Percentiles rank a stretch among this genome's conserved stretches.
These are phyloP conservation scores for Strobilomyces dryophilus DNA, from an alignment of 768 basidiomycete species.

Conservation along the genomic window DNA sequence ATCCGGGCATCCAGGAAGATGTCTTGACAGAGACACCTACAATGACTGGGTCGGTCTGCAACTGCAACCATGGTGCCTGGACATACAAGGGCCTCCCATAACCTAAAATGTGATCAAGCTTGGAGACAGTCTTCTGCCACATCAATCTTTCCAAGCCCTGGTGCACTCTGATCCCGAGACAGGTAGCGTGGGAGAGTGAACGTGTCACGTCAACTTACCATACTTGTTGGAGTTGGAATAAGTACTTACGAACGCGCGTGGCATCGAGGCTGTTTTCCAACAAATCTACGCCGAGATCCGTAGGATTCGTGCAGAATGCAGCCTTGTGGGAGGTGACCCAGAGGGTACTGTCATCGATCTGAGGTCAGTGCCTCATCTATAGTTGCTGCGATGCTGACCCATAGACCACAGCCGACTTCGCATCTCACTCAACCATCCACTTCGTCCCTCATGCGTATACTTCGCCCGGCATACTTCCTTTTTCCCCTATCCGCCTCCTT, in stretches of 20 bases:
- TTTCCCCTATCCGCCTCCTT: conserved; percentile 43
- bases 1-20: neutral
- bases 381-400: conserved; percentile 1
- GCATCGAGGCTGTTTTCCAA: too few relatives aligned
- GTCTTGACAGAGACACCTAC: conserved; percentile 10
- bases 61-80: too few relatives aligned
- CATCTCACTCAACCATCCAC: conserved; percentile 69
- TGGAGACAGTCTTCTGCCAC: conserved; percentile 1
- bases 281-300: conserved; percentile 44
- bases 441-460: conserved; percentile 59
- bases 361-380: conserved; percentile 44
- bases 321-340: conserved; percentile 72
- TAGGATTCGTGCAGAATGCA: conserved; percentile 72
- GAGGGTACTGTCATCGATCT: conserved; percentile 84
- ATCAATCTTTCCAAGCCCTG: neutral
- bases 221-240: too few relatives aligned
- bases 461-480: conserved; percentile 80
- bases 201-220: too few relatives aligned
- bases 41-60: neutral
- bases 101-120: neutral
- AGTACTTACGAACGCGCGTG: too few relatives aligned
- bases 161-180: too few relatives aligned
- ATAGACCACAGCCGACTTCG: conserved; percentile 62
- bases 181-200: too few relatives aligned
- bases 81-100: neutral